These are phyloP conservation scores for Fallopia convolvulus DNA, from an alignment of 148 eudicot species.

Conservation along the genomic window DNA sequence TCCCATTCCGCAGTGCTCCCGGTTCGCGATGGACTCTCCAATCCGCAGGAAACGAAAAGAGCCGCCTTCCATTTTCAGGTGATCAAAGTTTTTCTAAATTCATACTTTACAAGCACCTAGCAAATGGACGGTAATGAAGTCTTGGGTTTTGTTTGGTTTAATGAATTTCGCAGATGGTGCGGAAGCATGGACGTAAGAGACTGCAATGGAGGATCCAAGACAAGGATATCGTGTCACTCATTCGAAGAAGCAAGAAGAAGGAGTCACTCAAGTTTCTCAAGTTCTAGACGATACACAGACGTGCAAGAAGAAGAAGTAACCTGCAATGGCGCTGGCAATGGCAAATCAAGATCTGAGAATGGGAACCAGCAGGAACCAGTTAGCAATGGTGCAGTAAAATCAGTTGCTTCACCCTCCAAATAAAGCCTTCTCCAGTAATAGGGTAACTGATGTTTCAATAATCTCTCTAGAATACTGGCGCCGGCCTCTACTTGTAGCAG, in stretches of 20 bases:
- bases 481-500: constrained; percentile 13
- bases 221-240: constrained; percentile 26
- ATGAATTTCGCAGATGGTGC: constrained; percentile 31
- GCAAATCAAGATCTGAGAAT: constrained; percentile 25
- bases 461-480: not conserved
- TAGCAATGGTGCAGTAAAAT: constrained; percentile 34
- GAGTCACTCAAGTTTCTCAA: constrained; percentile 25
- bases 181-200: constrained; percentile 28
- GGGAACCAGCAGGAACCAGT: constrained; percentile 32
- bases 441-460: constrained; percentile 26
- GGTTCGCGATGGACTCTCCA: constrained; percentile 32
- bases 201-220: constrained; percentile 37
- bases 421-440: constrained; percentile 21
- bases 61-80: constrained; percentile 62
- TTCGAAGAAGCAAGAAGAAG: constrained; percentile 25
- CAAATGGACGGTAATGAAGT: not conserved
- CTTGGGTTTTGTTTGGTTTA: not conserved
- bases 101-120: not conserved
- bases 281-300: not conserved
- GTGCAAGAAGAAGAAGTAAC: constrained; percentile 15
- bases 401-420: constrained; percentile 17
- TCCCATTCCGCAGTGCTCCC: constrained; percentile 31
- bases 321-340: constrained; percentile 27
- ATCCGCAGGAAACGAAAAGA: constrained; percentile 27
- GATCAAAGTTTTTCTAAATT: not conserved